Conservation (phyloP, 2,329 filamentous ascomycete genomes). For the Botryotinia narcissicola region DNA sequence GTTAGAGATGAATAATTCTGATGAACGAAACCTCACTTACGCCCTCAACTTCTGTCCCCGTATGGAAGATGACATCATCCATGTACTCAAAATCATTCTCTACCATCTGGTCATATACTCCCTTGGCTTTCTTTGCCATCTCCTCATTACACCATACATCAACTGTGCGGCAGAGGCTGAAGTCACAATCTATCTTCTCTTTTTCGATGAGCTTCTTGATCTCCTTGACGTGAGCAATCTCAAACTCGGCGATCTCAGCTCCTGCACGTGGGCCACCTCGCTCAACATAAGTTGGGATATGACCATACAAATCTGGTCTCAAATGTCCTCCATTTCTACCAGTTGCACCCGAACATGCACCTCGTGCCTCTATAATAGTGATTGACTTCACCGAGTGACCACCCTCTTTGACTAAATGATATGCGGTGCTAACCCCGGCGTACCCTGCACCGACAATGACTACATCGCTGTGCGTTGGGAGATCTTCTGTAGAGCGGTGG, state of each 20-base stretch:
- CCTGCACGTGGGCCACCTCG: constrained; percentile 5
- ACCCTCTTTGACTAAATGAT: constrained; percentile 41
- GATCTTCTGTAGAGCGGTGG: constrained; percentile 24
- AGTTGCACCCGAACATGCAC: constrained; percentile 76
- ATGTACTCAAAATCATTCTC: constrained; percentile 12
- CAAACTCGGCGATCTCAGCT: constrained; percentile 37
- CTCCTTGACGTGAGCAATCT: constrained; percentile 41
- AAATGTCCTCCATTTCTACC: constrained; percentile 52
- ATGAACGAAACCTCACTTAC: background rate
- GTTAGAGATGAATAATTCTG: background rate
- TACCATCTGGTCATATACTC: constrained; percentile 12
- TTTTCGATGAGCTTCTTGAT: constrained; percentile 41
- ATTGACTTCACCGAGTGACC: constrained; percentile 47
- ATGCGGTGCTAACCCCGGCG: constrained; percentile 27
- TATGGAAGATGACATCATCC: constrained; percentile 18
- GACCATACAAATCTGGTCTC: constrained; percentile 19
- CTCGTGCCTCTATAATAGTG: constrained; percentile 72
- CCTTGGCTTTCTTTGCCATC: constrained; percentile 2
- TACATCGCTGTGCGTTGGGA: constrained; percentile 27
- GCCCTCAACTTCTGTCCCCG: constrained; percentile 7
- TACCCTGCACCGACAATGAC: constrained; percentile 29
- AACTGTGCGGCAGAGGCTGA: constrained; percentile 38
- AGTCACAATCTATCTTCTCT: constrained; percentile 45
- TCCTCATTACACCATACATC: constrained; percentile 19
- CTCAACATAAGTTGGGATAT: constrained; percentile 17